Percentiles rank a stretch among this genome's conserved stretches.
Conservation (phyloP, 139 green algal species). For the Pleodorina starrii region DNA sequence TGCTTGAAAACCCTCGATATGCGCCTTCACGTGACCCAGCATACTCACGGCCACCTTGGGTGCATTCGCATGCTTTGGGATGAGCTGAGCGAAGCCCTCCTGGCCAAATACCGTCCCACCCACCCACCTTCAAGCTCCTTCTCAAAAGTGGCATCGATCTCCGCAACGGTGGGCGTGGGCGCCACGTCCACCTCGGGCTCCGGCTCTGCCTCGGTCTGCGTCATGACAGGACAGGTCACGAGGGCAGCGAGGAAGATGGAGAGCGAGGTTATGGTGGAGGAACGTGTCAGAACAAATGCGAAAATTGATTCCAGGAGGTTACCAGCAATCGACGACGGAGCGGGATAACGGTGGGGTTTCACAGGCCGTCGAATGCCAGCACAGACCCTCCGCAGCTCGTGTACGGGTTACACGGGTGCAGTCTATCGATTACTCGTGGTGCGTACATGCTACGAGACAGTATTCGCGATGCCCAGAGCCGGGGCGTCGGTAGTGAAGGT, state of each 20-base stretch:
- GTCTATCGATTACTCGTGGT: no score
- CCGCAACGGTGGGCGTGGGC: background rate
- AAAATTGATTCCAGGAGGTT: background rate
- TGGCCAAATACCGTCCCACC: no score
- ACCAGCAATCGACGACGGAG: background rate
- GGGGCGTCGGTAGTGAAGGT: no score
- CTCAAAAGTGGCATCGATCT: conserved; percentile 48
- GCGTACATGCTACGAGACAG: no score
- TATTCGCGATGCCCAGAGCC: no score
- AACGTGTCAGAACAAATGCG: background rate
- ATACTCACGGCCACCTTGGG: no score
- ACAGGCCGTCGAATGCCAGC: background rate
- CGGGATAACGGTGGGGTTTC: background rate
- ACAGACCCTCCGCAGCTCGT: background rate
- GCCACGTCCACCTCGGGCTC: conserved; percentile 29
- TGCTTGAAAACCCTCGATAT: no score
- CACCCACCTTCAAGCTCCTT: conserved; percentile 50
- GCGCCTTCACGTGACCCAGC: no score
- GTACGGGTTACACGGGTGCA: background rate
- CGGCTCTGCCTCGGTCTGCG: conserved; percentile 5
- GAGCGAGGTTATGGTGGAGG: background rate
- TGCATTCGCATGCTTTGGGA: no score
- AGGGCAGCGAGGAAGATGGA: background rate
- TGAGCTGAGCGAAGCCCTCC: no score
- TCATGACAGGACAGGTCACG: background rate